A percentile compares a stretch with the other conserved stretches of the same genome.
Conservation (phyloP, 345 rosid genomes). For the Firmiana major region DNA sequence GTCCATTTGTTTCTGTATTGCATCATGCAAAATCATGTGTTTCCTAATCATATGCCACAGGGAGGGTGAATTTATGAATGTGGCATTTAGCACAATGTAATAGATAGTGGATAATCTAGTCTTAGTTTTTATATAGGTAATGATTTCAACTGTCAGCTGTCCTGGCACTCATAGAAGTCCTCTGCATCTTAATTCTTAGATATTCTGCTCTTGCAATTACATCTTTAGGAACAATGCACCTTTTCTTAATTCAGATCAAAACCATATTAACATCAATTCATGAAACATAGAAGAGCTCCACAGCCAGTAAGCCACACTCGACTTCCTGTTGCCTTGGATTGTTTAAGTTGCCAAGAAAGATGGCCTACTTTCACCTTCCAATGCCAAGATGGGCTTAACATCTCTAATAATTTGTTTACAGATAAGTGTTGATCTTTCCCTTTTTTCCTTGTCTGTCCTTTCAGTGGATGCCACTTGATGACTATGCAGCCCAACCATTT, state of each 20-base stretch:
- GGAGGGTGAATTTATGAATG: no score
- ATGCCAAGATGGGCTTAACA: not conserved
- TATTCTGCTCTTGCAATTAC: not conserved
- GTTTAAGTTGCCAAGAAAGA: not conserved
- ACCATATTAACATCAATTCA: not conserved
- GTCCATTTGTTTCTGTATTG: no score
- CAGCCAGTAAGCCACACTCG: not conserved
- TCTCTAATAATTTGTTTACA: not conserved
- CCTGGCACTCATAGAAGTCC: not conserved
- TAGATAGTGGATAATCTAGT: not conserved
- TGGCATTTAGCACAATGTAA: not conserved
- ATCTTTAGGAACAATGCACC: not conserved
- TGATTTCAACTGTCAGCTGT: not conserved
- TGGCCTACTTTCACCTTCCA: not conserved
- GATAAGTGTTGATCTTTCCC: not conserved
- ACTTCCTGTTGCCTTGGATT: not conserved
- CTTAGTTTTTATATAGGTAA: not conserved
- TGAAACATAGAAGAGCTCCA: not conserved
- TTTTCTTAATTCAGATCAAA: not conserved
- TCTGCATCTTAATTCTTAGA: not conserved
- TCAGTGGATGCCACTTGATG: slow-evolving; percentile 75
- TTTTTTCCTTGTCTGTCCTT: not conserved
- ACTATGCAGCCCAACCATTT: slow-evolving; percentile 60
- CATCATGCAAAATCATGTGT: no score
- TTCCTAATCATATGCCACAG: no score